A percentile compares a stretch with the other conserved stretches of the same genome.
phyloP scores from a whole-genome alignment of 257 asterid genomes.

The Lycium barbarum region DNA sequence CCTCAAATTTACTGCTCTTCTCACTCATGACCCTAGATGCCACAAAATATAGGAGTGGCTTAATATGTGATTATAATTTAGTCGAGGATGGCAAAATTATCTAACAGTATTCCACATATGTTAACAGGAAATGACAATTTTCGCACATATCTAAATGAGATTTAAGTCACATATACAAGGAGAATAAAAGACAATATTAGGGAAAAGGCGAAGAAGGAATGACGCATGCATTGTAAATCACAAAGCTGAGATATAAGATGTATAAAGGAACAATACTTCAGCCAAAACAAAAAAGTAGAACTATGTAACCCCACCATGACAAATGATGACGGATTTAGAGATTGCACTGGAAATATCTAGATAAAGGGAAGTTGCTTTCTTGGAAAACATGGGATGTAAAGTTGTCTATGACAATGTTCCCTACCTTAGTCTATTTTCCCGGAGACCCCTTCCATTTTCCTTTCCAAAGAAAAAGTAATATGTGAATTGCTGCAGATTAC shows the following conservation, averaged over 20 bases:
- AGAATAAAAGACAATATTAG: background rate
- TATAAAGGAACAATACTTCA: background rate
- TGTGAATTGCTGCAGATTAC: slow-evolving; percentile 11
- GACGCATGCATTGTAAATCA: background rate
- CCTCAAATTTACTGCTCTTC: slow-evolving; percentile 70
- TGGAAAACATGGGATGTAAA: background rate
- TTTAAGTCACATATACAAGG: background rate
- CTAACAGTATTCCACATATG: slow-evolving; percentile 1
- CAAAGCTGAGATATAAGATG: background rate
- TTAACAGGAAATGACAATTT: background rate
- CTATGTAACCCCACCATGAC: slow-evolving; percentile 2
- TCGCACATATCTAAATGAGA: background rate
- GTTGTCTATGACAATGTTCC: background rate
- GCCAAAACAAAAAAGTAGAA: slow-evolving; percentile 1
- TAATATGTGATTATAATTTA: slow-evolving; percentile 3
- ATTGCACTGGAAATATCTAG: background rate
- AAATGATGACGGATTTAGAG: background rate
- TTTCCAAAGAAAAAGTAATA: background rate
- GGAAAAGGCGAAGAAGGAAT: background rate
- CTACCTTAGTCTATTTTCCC: background rate
- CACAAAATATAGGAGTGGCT: slow-evolving; percentile 9
- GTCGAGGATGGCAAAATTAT: background rate
- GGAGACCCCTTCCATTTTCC: background rate
- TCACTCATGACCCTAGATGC: slow-evolving; percentile 51
- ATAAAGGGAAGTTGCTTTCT: background rate